phyloP scores from a whole-genome alignment of 148 eudicot genomes.

The Rhododendron ferrugineum region DNA sequence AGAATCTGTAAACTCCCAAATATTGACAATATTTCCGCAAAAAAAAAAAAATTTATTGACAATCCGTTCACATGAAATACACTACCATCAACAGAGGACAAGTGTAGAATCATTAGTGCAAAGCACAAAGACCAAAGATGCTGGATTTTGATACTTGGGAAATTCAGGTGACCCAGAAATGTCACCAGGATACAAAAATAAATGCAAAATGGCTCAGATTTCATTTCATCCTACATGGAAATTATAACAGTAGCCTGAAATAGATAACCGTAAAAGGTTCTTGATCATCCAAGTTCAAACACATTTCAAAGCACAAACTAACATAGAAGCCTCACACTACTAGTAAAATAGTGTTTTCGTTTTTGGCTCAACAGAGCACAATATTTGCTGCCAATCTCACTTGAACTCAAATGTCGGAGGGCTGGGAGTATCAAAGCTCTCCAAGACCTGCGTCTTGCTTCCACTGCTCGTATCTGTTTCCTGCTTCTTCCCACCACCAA shows the following conservation, averaged over 20 bases:
- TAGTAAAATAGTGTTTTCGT: not conserved
- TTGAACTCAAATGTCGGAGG: conserved; percentile 56
- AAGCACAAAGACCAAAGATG: not conserved
- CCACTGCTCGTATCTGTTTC: conserved; percentile 31
- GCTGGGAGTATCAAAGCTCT: conserved; percentile 52
- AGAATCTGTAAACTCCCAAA: too few species aligned
- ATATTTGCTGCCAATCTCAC: conserved; percentile 15
- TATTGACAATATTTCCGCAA: too few species aligned
- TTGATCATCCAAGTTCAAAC: not conserved
- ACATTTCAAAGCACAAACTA: not conserved
- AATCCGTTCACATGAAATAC: too few species aligned
- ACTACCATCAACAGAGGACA: too few species aligned
- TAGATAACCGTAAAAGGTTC: not conserved
- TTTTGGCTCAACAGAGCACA: conserved; percentile 6
- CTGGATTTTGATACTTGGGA: not conserved
- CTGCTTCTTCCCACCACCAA: conserved; percentile 40
- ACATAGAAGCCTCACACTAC: not conserved
- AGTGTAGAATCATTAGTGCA: not conserved
- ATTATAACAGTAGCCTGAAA: not conserved
- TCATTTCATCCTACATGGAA: not conserved
- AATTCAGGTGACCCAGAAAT: not conserved
- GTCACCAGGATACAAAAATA: not conserved
- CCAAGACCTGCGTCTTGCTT: conserved; percentile 55
- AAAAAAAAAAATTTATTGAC: too few species aligned
- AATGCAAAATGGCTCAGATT: not conserved